phyloP scores from a whole-genome alignment of 202 grass and related monocot genomes.

The Schoenoplectus triqueter region DNA sequence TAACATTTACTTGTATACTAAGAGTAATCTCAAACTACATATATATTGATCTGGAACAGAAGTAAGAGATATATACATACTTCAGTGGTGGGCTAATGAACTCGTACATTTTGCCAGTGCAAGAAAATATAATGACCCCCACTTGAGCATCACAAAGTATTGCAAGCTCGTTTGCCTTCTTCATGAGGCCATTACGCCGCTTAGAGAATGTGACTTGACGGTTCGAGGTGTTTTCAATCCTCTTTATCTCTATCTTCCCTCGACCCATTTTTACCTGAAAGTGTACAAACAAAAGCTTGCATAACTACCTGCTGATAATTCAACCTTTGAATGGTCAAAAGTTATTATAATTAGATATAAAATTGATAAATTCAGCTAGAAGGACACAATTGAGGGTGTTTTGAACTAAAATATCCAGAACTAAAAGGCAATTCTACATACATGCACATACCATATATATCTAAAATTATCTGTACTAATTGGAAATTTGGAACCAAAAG shows the following conservation, averaged over 20 bases:
- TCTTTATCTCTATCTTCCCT: slow-evolving; percentile 89
- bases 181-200: slow-evolving; percentile 80
- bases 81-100: slow-evolving; percentile 77
- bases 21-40: slow-evolving; percentile 3
- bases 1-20: background rate
- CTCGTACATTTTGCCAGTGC: slow-evolving; percentile 81
- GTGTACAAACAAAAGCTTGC: background rate
- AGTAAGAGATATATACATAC: slow-evolving; percentile 33
- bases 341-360: background rate
- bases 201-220: slow-evolving; percentile 95
- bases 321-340: background rate
- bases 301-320: background rate
- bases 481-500: background rate
- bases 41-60: background rate
- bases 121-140: slow-evolving; percentile 79
- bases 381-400: slow-evolving; percentile 6
- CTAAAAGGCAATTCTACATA: background rate
- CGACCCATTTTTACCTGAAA: slow-evolving; percentile 60
- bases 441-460: background rate
- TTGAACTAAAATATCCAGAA: background rate
- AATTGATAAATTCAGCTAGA: slow-evolving; percentile 2
- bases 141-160: slow-evolving; percentile 81
- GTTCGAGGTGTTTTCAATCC: slow-evolving; percentile 81
- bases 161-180: slow-evolving; percentile 86
- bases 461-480: background rate